Evolutionary conservation across 176 grass and related monocot genomes (phyloP).

Genomic region (Oryza nivara): DNA sequence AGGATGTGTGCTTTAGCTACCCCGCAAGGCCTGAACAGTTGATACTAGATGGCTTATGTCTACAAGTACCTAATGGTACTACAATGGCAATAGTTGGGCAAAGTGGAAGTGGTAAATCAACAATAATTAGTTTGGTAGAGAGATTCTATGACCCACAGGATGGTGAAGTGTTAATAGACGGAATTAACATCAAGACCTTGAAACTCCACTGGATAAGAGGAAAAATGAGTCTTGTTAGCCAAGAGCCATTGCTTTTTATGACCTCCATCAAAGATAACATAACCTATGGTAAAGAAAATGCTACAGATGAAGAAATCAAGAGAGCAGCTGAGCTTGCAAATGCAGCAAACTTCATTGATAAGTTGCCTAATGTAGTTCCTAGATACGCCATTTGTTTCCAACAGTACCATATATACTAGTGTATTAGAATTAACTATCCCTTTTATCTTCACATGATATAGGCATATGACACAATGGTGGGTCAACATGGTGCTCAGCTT

Average conservation of each 20-base stretch:
- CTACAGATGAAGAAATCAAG: conserved; percentile 75
- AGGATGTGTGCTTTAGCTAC: conserved; percentile 72
- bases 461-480: conserved; percentile 71
- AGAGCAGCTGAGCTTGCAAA: conserved; percentile 76
- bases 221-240: conserved; percentile 77
- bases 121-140: conserved; percentile 67
- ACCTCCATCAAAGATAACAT: conserved; percentile 81
- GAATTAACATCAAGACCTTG: conserved; percentile 73
- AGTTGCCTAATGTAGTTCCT: conserved; percentile 64
- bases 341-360: conserved; percentile 73
- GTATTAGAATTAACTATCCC: too few species aligned
- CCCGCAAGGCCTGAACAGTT: conserved; percentile 73
- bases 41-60: conserved; percentile 57
- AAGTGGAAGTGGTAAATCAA: conserved; percentile 88
- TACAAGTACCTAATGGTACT: conserved; percentile 55
- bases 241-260: conserved; percentile 81
- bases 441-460: conserved; percentile 9
- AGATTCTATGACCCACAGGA: conserved; percentile 82
- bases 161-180: conserved; percentile 72
- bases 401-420: not conserved
- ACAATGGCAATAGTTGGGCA: conserved; percentile 88
- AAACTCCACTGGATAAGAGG: conserved; percentile 70
- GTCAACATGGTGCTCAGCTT: conserved; percentile 61
- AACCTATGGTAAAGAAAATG: conserved; percentile 72
- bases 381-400: conserved; percentile 25